These are phyloP conservation scores for Lipomyces sp. DNA, from an alignment of 805 yeast genomes.

Conservation along the genomic window DNA sequence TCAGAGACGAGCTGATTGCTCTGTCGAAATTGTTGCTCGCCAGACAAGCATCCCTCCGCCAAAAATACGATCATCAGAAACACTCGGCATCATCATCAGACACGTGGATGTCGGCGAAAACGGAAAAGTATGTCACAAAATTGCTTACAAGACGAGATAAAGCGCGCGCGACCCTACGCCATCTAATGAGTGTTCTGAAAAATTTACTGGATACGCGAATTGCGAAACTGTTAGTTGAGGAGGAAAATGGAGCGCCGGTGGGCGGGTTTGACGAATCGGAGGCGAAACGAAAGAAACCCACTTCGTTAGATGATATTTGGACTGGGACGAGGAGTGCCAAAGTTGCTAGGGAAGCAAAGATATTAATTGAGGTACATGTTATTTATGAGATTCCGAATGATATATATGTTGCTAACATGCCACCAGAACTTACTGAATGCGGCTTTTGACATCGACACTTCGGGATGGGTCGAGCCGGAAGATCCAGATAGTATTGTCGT, in stretches of 20 bases:
- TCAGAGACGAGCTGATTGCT: constrained; percentile 1
- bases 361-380: constrained; percentile 19
- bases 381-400: background rate
- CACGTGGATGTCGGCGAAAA: background rate
- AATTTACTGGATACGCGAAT: constrained; percentile 16
- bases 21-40: constrained; percentile 16
- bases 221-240: constrained; percentile 23
- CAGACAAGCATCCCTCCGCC: background rate
- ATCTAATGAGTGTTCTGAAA: constrained; percentile 17
- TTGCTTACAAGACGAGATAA: constrained; percentile 4
- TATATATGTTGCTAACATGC: background rate
- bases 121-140: constrained; percentile 9
- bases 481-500: constrained; percentile 24
- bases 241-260: constrained; percentile 30
- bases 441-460: constrained; percentile 9
- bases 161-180: constrained; percentile 6
- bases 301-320: constrained; percentile 20
- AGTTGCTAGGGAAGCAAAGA: constrained; percentile 17
- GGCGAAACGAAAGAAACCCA: background rate
- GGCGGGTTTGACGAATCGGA: constrained; percentile 23
- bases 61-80: background rate
- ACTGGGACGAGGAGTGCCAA: constrained; percentile 14
- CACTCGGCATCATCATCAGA: background rate
- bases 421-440: constrained; percentile 26
- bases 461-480: constrained; percentile 17